Evolutionary conservation across 164 flowering plant genomes (phyloP), one percentile per base, ranked within the genome.

Genomic region (Kalanchoe fedtschenkoi): DNA sequence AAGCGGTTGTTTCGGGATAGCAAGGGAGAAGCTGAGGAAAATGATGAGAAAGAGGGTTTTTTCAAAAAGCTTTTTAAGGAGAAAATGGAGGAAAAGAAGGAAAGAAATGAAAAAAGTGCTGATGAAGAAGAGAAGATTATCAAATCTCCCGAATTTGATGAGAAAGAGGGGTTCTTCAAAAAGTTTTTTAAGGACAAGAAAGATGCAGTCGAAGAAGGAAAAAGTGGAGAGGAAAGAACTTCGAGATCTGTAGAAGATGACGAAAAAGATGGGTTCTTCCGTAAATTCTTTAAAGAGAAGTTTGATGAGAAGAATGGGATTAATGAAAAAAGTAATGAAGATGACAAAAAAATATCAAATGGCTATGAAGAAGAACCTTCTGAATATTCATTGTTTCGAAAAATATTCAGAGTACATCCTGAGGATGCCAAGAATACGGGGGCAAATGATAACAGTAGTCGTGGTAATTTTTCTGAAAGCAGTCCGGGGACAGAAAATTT

Each of bases 401-500:
- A 81, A 75, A 70, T 91, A 68, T 87, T 91, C 66, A 88, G 96
- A 30, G 88, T 91, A 76, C 96, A 95, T 73, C 96, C 95, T 15
- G 99, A 89, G 70, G 95, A 88, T 55, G 67, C 72, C 17, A 88
- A 78, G 71, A 66, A 46, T 66, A 37, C 70, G 44, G 62, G 43
- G 26, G 39, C 69, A 19, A 80, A 68, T 77, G 91, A 84, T 65
- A 79, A 70, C 68, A 71, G 68, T 63, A 77, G 68, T 55, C 51
- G 65, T 67, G 79, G 76, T 58, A 58, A 72, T 67, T 39, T 77
- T 56, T 61, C 74, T 66, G 99, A 87, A 67, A 82, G 96, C 71
- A 95, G 97, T 72, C 99, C 97, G 5, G 99, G 97, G 61, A 88
- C 97, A 2, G 96, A 91, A 70, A 91, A 75, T 28, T 91, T 95